phyloP scores from a whole-genome alignment of 768 basidiomycete species.

The Mycena leptocephala region DNA sequence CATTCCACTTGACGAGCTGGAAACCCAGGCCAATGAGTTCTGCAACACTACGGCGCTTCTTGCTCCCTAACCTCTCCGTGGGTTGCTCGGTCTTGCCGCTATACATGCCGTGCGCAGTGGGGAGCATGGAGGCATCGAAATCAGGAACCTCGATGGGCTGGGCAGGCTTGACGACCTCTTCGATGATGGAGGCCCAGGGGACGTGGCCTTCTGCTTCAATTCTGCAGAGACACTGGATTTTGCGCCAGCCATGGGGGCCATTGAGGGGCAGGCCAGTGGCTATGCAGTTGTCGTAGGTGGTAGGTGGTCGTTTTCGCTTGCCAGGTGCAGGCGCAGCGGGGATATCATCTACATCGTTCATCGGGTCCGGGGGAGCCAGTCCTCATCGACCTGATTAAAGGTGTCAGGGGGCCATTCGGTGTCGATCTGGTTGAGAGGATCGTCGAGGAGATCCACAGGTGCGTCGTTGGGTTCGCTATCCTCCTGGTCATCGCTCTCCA shows the following conservation, averaged over 20 bases:
- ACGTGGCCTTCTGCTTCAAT: too few species aligned
- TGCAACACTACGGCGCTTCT: neutral
- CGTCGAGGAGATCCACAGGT: too few species aligned
- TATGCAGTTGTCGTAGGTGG: neutral
- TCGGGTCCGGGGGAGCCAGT: neutral
- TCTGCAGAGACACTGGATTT: too few species aligned
- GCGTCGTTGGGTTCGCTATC: neutral
- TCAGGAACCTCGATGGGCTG: neutral
- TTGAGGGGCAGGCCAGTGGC: neutral
- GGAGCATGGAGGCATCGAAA: neutral
- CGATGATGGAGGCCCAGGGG: neutral
- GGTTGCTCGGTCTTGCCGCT: neutral
- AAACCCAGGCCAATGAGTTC: neutral
- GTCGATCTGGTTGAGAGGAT: neutral
- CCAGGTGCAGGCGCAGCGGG: neutral
- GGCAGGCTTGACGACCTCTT: neutral
- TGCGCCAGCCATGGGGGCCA: neutral
- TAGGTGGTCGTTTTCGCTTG: neutral
- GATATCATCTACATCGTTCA: neutral
- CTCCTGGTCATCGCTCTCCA: neutral
- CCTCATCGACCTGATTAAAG: neutral
- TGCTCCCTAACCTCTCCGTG: neutral
- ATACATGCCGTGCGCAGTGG: neutral
- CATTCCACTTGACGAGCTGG: neutral
- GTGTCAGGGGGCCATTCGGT: neutral